Evolutionary conservation across 2,329 filamentous ascomycete species (phyloP), one percentile per base, ranked within the genome.

Genomic region (Beauveria pseudobassiana): DNA sequence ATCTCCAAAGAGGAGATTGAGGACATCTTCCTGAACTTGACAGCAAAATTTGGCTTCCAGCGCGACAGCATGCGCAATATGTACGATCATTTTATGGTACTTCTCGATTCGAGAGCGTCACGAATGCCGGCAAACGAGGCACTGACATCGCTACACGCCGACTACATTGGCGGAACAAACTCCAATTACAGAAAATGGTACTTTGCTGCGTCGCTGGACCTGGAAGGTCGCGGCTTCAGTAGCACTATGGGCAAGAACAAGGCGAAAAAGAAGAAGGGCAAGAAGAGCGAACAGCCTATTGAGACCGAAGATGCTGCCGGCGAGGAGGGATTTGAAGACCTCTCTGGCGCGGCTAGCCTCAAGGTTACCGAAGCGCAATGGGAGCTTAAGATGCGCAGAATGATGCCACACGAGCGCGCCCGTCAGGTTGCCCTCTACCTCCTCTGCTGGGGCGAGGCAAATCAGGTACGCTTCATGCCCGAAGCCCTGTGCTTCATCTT

Each of bases 51-150:
- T 70, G 95, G 95, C 68, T 99, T 99, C 79, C 95, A 99, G 78
- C 87, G 95, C 50, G 95, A 99, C 80, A 99, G 95, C 83, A 99
- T 99, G 93, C 88, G 95, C 54, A 99, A 99, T 82, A 96, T 99
- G 91, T 99, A 97, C 74, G 95, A 99, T 72, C 95, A 99, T 74
- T 81, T 99, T 67, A 98, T 99, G 95, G 95, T 89, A 0, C 82
- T 97, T 50, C 82, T 99, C 52, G 95, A 99, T 73, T 99, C 95
- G 2, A 86, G 95, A 71, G 93, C 95, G 0, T 99, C 95, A 22
- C 92, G 95, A 66, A 98, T 99, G 95, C 95, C 95, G 0, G 93
- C 95, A 1, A 99, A 99, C 75, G 95, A 99, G 77, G 95, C 95
- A 4, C 82, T 99, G 4, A 80, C 99, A 6, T 98, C 95, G 0